Percentiles rank a stretch among this genome's conserved stretches.
Conservation (phyloP, 106 monocot genomes). For the Dactylorhiza incarnata region DNA sequence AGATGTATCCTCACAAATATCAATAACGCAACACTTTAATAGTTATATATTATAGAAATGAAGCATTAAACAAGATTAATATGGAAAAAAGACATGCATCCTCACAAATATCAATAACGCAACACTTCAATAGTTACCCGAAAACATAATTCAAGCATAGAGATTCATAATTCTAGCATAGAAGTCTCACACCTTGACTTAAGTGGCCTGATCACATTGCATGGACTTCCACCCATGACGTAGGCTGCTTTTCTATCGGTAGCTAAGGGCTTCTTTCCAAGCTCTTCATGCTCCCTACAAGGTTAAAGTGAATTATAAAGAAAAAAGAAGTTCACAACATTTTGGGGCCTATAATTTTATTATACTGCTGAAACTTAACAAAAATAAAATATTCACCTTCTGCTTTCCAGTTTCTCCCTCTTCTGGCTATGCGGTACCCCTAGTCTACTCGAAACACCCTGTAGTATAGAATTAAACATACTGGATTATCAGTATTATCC, state of each 20-base stretch:
- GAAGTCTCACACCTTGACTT: constrained; percentile 25
- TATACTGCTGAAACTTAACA: not conserved
- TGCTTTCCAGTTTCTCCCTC: constrained; percentile 19
- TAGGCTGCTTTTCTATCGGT: constrained; percentile 2
- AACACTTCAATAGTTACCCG: not conserved
- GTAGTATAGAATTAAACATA: not conserved
- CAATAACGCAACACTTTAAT: not conserved
- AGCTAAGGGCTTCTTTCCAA: constrained; percentile 12
- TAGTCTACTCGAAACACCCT: constrained; percentile 32
- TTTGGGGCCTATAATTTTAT: not conserved
- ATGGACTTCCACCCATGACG: constrained; percentile 10
- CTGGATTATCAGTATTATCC: not conserved
- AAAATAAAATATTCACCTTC: constrained; percentile 22
- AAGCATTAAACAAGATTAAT: not conserved
- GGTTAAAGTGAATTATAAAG: not conserved
- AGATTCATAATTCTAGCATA: not conserved
- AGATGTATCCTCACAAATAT: not conserved
- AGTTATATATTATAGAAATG: not conserved
- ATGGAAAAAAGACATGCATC: not conserved
- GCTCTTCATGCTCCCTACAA: constrained; percentile 14
- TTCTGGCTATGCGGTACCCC: constrained; percentile 13
- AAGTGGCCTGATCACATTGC: constrained; percentile 5
- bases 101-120: not conserved
- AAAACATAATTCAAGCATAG: not conserved
- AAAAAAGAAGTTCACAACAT: not conserved